phyloP scores from a whole-genome alignment of 2,329 filamentous ascomycete genomes.

The Aureobasidium musti region DNA sequence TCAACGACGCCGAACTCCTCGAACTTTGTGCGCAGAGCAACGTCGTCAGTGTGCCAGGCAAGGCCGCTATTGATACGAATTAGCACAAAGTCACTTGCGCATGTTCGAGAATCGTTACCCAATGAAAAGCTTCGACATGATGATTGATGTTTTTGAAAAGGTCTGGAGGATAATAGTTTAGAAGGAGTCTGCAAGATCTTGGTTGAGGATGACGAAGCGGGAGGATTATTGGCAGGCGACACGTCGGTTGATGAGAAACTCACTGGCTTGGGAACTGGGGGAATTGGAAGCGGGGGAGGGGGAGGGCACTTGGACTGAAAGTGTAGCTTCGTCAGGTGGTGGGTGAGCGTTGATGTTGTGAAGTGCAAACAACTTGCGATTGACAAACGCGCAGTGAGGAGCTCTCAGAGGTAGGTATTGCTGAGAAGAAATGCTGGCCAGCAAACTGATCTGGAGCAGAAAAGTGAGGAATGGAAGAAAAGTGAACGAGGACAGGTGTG shows the following conservation, averaged over 20 bases:
- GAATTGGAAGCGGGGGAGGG: constrained; percentile 5
- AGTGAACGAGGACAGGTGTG: neutral
- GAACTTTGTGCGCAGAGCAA: constrained; percentile 84
- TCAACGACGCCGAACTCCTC: constrained; percentile 87
- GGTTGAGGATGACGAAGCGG: constrained; percentile 27
- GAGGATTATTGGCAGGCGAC: constrained; percentile 17
- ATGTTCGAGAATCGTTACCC: constrained; percentile 60
- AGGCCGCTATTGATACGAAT: constrained; percentile 68
- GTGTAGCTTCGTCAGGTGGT: constrained; percentile 2
- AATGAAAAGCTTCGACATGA: constrained; percentile 93
- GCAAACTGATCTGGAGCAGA: constrained; percentile 1
- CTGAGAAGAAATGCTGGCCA: neutral
- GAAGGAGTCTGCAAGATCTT: constrained; percentile 11
- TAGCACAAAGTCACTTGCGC: neutral
- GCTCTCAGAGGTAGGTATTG: neutral
- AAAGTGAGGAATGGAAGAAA: constrained; percentile 24
- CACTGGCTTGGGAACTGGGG: constrained; percentile 16
- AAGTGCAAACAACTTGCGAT: constrained; percentile 16
- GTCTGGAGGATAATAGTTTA: constrained; percentile 19
- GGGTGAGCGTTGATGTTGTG: neutral
- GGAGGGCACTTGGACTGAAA: constrained; percentile 15
- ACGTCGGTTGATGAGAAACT: constrained; percentile 28
- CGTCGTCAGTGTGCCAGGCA: constrained; percentile 96
- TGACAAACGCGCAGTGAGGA: constrained; percentile 8
- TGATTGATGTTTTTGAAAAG: constrained; percentile 33